These are phyloP conservation scores for Polysphondylium violaceum DNA, from an alignment of 78 protist species.

Conservation along the genomic window DNA sequence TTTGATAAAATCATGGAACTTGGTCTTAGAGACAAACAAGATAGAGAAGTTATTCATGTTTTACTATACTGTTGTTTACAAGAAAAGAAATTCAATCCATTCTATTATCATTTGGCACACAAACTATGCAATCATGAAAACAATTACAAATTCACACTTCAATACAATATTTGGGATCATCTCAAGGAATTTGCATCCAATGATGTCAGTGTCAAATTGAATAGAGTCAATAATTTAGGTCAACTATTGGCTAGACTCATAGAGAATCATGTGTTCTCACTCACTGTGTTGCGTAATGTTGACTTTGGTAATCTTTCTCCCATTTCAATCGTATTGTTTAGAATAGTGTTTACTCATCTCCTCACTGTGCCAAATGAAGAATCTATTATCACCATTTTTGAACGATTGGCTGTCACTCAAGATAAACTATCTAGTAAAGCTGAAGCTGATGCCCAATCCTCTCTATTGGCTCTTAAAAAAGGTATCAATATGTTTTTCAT, in stretches of 20 bases:
- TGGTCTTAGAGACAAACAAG: conserved; percentile 63
- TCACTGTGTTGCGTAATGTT: conserved; percentile 22
- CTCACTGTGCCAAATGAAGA: conserved; percentile 13
- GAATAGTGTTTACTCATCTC: conserved; percentile 37
- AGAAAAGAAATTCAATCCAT: conserved; percentile 81
- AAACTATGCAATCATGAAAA: conserved; percentile 28
- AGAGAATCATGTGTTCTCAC: conserved; percentile 31
- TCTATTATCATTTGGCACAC: conserved; percentile 48
- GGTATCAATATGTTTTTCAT: conserved; percentile 43
- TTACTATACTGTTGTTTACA: conserved; percentile 71
- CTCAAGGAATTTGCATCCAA: conserved; percentile 16
- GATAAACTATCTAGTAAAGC: neutral
- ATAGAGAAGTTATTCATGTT: conserved; percentile 67
- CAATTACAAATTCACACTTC: conserved; percentile 30
- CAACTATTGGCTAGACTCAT: conserved; percentile 17
- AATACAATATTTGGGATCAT: conserved; percentile 54
- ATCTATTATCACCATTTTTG: conserved; percentile 4
- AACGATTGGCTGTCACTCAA: conserved; percentile 31
- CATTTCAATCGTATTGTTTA: conserved; percentile 30
- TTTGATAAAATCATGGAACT: conserved; percentile 62
- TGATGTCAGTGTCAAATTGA: neutral
- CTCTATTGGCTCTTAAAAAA: neutral
- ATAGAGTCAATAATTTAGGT: conserved; percentile 8
- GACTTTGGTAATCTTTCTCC: conserved; percentile 27
- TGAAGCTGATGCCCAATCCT: conserved; percentile 1